Conservation (phyloP, 2,329 filamentous ascomycete genomes). For the Claviceps purpurea region DNA sequence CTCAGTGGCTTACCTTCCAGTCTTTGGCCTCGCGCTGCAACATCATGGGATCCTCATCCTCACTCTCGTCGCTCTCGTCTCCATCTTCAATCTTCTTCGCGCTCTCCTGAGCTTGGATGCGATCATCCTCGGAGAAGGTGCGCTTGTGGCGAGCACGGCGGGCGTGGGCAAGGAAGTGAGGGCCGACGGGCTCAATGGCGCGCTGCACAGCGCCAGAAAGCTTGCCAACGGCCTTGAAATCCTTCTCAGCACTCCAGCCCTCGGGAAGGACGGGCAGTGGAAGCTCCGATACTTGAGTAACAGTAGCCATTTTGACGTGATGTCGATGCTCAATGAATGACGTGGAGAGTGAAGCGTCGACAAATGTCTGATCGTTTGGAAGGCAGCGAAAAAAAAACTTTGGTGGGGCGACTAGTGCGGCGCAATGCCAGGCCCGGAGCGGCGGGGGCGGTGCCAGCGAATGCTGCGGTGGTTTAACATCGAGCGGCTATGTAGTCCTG, state of each 20-base stretch:
- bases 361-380: background rate
- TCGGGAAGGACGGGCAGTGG: slow-evolving; percentile 63
- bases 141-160: slow-evolving; percentile 91
- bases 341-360: slow-evolving; percentile 9
- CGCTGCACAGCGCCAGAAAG: slow-evolving; percentile 69
- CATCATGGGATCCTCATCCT: slow-evolving; percentile 86
- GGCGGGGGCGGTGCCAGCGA: too few relatives aligned
- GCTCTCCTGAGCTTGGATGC: slow-evolving; percentile 87
- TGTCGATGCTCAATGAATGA: slow-evolving; percentile 5
- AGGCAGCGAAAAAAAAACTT: background rate
- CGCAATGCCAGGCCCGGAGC: too few relatives aligned
- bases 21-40: slow-evolving; percentile 91
- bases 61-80: slow-evolving; percentile 81
- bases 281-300: slow-evolving; percentile 41
- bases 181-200: slow-evolving; percentile 88
- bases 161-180: slow-evolving; percentile 94
- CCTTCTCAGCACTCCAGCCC: slow-evolving; percentile 78
- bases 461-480: too few relatives aligned
- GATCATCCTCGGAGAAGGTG: slow-evolving; percentile 96
- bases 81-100: slow-evolving; percentile 93
- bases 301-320: slow-evolving; percentile 44
- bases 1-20: slow-evolving; percentile 70
- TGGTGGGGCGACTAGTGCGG: background rate
- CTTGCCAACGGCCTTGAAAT: slow-evolving; percentile 73
- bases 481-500: background rate